Conservation (phyloP, 176 grass and related monocot genomes). For the Tillandsia fasciculata region DNA sequence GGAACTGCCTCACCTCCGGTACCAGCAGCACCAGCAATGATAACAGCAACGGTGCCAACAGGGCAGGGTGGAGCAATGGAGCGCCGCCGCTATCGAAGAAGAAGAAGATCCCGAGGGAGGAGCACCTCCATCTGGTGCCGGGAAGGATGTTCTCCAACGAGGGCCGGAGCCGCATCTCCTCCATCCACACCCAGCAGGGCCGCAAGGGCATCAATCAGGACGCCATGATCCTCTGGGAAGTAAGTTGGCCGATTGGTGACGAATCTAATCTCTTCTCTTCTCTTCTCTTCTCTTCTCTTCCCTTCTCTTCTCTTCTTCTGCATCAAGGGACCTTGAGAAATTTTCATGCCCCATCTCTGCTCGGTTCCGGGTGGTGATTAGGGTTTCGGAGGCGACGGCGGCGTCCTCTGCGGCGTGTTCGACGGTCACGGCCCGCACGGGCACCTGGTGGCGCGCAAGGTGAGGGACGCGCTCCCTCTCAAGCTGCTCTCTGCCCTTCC, state of each 20-base stretch:
- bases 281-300: neutral
- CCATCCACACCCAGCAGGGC: slow-evolving; percentile 86
- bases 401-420: slow-evolving; percentile 84
- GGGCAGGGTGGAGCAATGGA: neutral
- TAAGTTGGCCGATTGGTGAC: slow-evolving; percentile 19
- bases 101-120: slow-evolving; percentile 58
- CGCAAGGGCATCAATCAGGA: slow-evolving; percentile 98
- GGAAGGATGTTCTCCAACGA: slow-evolving; percentile 98
- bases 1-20: neutral
- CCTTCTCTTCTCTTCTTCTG: neutral
- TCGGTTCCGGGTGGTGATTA: slow-evolving; percentile 21
- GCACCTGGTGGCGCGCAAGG: slow-evolving; percentile 77
- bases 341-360: neutral
- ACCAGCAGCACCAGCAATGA: neutral
- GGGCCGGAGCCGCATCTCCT: slow-evolving; percentile 45
- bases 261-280: neutral
- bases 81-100: slow-evolving; percentile 7
- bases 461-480: slow-evolving; percentile 66
- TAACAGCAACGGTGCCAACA: neutral
- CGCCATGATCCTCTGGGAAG: slow-evolving; percentile 98
- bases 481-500: slow-evolving; percentile 61
- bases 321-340: neutral
- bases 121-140: slow-evolving; percentile 52
- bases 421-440: slow-evolving; percentile 94
- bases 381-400: slow-evolving; percentile 46